Percentiles rank a stretch among this genome's conserved stretches.
These are phyloP conservation scores for Lachnellula subtilissima DNA, from an alignment of 2,329 filamentous ascomycete species.

Conservation along the genomic window DNA sequence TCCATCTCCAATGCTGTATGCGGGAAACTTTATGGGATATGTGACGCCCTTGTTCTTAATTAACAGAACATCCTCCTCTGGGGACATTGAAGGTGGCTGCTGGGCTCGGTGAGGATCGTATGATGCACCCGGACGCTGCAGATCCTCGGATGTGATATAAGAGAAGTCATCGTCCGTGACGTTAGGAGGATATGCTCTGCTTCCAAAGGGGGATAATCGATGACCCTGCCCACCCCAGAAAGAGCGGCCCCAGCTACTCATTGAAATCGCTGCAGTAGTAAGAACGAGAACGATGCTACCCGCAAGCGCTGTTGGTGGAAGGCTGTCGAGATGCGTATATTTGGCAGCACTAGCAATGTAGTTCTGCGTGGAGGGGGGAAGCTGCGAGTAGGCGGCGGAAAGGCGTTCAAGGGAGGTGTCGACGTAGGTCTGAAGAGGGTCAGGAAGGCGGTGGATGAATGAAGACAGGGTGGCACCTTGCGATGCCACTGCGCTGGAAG, in stretches of 20 bases:
- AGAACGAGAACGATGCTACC: slow-evolving; percentile 24
- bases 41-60: slow-evolving; percentile 63
- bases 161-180: slow-evolving; percentile 74
- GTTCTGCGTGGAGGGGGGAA: slow-evolving; percentile 24
- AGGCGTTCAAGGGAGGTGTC: slow-evolving; percentile 48
- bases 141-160: slow-evolving; percentile 76
- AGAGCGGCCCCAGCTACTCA: slow-evolving; percentile 31
- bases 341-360: slow-evolving; percentile 26
- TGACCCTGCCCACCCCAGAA: slow-evolving; percentile 25
- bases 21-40: slow-evolving; percentile 68
- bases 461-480: slow-evolving; percentile 50
- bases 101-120: slow-evolving; percentile 40
- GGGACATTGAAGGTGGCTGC: slow-evolving; percentile 35
- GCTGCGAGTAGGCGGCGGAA: slow-evolving; percentile 38
- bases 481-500: slow-evolving; percentile 47
- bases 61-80: slow-evolving; percentile 65
- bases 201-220: slow-evolving; percentile 30
- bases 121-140: slow-evolving; percentile 44
- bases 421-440: slow-evolving; percentile 48
- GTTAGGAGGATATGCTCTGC: slow-evolving; percentile 44
- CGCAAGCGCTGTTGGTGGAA: slow-evolving; percentile 23
- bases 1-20: slow-evolving; percentile 70
- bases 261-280: slow-evolving; percentile 26
- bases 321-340: slow-evolving; percentile 26
- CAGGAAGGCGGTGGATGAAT: slow-evolving; percentile 53